Evolutionary conservation across 257 asterid genomes (phyloP).

Genomic region (Petunia secreta): DNA sequence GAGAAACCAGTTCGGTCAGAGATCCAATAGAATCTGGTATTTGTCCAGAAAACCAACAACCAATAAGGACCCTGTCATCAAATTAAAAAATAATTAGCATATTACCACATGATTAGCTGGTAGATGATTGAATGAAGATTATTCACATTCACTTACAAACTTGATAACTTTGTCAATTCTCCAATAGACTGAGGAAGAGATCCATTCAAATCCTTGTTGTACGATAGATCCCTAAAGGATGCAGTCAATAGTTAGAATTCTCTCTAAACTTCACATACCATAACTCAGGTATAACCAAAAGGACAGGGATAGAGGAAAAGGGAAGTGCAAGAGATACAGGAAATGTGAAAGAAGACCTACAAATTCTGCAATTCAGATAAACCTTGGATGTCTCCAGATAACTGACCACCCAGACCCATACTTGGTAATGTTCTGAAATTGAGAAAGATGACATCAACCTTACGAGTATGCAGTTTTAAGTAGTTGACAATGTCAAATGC

Average conservation of each 20-base stretch:
- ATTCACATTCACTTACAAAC: constrained; percentile 63
- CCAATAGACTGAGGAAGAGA: constrained; percentile 70
- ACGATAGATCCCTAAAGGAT: constrained; percentile 77
- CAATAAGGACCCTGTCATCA: constrained; percentile 67
- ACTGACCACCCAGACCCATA: constrained; percentile 56
- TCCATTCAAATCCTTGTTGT: constrained; percentile 67
- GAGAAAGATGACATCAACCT: constrained; percentile 18
- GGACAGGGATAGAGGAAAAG: background rate
- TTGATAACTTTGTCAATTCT: constrained; percentile 55
- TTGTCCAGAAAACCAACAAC: constrained; percentile 76
- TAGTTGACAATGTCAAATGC: background rate
- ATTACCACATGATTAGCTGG: background rate
- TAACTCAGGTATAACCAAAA: background rate
- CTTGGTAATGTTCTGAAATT: constrained; percentile 68
- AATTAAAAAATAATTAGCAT: constrained; percentile 23
- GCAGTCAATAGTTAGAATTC: constrained; percentile 16
- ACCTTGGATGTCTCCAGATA: constrained; percentile 64
- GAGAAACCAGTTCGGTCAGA: constrained; percentile 51
- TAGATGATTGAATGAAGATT: background rate
- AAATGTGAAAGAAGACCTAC: constrained; percentile 43
- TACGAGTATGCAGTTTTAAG: background rate
- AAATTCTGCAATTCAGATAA: constrained; percentile 68
- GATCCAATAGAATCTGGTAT: constrained; percentile 80
- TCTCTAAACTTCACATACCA: background rate
- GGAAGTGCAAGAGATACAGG: background rate